phyloP scores from a whole-genome alignment of 352 stramenopile species.

The Phytophthora citricola region DNA sequence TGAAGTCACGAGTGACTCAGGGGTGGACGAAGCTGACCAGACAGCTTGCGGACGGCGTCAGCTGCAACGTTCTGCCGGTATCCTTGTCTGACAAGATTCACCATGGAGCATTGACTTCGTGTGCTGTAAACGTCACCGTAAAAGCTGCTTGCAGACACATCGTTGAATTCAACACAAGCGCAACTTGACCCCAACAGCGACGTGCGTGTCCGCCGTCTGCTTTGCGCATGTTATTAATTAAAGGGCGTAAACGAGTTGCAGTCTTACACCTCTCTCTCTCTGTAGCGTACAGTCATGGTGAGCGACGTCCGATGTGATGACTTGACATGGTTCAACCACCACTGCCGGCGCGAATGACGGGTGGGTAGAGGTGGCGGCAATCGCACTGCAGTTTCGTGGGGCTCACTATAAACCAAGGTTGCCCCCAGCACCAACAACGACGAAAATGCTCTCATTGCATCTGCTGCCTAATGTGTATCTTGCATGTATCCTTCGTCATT shows the following conservation, averaged over 20 bases:
- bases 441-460: too few species aligned
- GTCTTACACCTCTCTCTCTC: neutral
- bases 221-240: neutral
- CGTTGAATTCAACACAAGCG: constrained; percentile 13
- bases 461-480: neutral
- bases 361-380: constrained; percentile 8
- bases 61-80: too few species aligned
- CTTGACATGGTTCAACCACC: constrained; percentile 2
- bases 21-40: too few species aligned
- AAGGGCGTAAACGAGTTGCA: neutral
- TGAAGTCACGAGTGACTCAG: too few species aligned
- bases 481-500: constrained; percentile 13
- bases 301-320: neutral
- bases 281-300: too few species aligned
- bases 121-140: too few species aligned
- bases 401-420: neutral
- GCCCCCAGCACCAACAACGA: too few species aligned
- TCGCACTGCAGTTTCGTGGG: too few species aligned
- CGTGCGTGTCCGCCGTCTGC: neutral
- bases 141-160: neutral
- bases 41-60: too few species aligned
- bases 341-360: constrained; percentile 1
- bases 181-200: constrained; percentile 1
- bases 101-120: too few species aligned
- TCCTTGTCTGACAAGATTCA: too few species aligned